Evolutionary conservation across 140 eudicot genomes (phyloP).

Genomic region (Senecio squalidus): DNA sequence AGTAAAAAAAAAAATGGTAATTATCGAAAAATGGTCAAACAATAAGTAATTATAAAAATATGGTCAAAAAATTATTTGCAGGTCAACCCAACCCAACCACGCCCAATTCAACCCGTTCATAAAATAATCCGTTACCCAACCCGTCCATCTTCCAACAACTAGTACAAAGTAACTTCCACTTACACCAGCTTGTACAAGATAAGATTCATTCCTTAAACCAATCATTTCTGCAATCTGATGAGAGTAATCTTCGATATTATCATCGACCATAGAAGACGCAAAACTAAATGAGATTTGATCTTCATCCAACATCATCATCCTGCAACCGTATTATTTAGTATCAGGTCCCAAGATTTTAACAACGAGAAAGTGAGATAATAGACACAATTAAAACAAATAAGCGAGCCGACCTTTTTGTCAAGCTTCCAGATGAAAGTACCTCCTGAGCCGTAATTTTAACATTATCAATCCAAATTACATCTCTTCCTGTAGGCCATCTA

Average conservation of each 20-base stretch:
- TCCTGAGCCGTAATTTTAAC: constrained; percentile 90
- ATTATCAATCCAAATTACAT: constrained; percentile 93
- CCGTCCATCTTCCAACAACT: too few relatives aligned
- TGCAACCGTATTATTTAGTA: constrained; percentile 15
- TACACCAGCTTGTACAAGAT: constrained; percentile 88
- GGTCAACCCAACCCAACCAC: too few relatives aligned
- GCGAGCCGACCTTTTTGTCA: constrained; percentile 86
- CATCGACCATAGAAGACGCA: constrained; percentile 75
- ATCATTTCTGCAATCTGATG: constrained; percentile 99
- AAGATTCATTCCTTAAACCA: constrained; percentile 84
- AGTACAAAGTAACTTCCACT: constrained; percentile 21
- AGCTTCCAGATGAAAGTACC: constrained; percentile 95
- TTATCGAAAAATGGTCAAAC: too few relatives aligned
- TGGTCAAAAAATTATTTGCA: too few relatives aligned
- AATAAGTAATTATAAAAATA: too few relatives aligned
- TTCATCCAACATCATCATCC: constrained; percentile 99
- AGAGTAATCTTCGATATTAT: constrained; percentile 78
- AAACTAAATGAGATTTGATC: constrained; percentile 94
- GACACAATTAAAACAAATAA: neutral
- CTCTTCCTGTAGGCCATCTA: constrained; percentile 97
- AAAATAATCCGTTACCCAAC: too few relatives aligned
- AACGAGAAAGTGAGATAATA: neutral
- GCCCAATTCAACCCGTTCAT: too few relatives aligned
- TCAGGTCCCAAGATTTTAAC: constrained; percentile 8
- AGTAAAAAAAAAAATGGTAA: too few relatives aligned